These are phyloP conservation scores for Eimeria tenella DNA, from an alignment of 169 alveolate genomes.

Conservation along the genomic window DNA sequence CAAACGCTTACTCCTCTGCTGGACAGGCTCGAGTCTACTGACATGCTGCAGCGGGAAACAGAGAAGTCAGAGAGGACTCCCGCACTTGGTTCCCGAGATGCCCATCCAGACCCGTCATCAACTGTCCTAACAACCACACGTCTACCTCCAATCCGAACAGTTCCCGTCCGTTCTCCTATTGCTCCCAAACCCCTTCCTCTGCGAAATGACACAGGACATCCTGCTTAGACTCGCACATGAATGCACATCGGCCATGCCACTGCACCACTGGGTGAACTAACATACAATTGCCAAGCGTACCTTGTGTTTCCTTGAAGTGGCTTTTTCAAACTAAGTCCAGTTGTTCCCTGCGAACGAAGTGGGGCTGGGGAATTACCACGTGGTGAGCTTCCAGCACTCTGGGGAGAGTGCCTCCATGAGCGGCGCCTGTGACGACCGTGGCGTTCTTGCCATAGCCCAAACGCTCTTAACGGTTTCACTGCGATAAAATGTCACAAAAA, in stretches of 20 bases:
- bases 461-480: constrained; percentile 70
- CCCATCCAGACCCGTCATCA: constrained; percentile 64
- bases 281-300: constrained; percentile 4
- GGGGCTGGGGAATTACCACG: constrained; percentile 42
- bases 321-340: constrained; percentile 41
- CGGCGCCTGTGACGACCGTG: constrained; percentile 49
- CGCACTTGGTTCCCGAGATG: constrained; percentile 68
- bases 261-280: background rate
- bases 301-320: constrained; percentile 14
- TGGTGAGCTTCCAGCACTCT: constrained; percentile 69
- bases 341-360: constrained; percentile 54
- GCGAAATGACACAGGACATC: background rate
- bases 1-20: constrained; percentile 71
- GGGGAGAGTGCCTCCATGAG: constrained; percentile 67
- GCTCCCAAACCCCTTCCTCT: constrained; percentile 42
- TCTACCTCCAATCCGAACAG: constrained; percentile 58
- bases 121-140: constrained; percentile 59
- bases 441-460: constrained; percentile 61
- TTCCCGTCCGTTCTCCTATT: constrained; percentile 30
- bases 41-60: constrained; percentile 70
- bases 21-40: constrained; percentile 56
- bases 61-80: constrained; percentile 61
- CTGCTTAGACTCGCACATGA: no score
- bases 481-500: background rate
- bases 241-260: background rate